A percentile compares a stretch with the other conserved stretches of the same genome.
phyloP scores from a whole-genome alignment of 2,329 filamentous ascomycete species.

The Ilyonectria sp. region DNA sequence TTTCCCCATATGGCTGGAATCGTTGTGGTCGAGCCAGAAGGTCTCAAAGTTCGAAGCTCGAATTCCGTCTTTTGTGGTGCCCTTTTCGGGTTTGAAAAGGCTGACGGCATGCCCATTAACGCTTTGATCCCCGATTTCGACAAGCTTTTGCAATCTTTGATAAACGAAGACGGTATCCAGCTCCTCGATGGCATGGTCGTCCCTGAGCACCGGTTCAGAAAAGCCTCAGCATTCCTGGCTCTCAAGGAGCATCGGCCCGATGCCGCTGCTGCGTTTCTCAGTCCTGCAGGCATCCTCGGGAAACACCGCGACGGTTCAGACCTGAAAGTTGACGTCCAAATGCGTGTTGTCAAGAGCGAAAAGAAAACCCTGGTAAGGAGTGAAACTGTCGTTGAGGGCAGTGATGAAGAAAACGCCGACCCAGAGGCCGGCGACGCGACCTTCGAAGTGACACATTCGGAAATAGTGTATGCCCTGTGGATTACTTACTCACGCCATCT shows the following conservation, averaged over 20 bases:
- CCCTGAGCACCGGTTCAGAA: conserved; percentile 94
- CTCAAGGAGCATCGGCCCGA: conserved; percentile 87
- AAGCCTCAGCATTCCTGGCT: conserved; percentile 87
- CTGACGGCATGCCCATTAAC: conserved; percentile 84
- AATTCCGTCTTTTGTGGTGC: conserved; percentile 96
- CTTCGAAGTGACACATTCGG: conserved; percentile 70
- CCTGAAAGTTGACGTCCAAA: conserved; percentile 94
- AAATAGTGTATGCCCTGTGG: conserved; percentile 96
- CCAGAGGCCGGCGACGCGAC: conserved; percentile 56
- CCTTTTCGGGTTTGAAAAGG: conserved; percentile 89
- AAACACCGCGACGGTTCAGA: conserved; percentile 92
- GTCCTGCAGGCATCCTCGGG: conserved; percentile 87
- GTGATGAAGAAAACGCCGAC: conserved; percentile 66
- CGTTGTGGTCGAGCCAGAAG: conserved; percentile 87
- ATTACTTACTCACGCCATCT: conserved; percentile 96
- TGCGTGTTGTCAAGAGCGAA: conserved; percentile 95
- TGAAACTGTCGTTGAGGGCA: conserved; percentile 75
- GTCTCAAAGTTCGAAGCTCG: conserved; percentile 87
- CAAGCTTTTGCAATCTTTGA: conserved; percentile 84
- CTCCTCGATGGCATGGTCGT: conserved; percentile 96
- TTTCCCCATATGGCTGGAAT: conserved; percentile 98
- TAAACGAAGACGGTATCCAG: conserved; percentile 87
- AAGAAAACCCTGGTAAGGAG: conserved; percentile 74
- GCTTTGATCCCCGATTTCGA: conserved; percentile 91
- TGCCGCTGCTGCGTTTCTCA: conserved; percentile 83